Conservation (phyloP, 106 monocot genomes). For the Ottelia alismoides region DNA sequence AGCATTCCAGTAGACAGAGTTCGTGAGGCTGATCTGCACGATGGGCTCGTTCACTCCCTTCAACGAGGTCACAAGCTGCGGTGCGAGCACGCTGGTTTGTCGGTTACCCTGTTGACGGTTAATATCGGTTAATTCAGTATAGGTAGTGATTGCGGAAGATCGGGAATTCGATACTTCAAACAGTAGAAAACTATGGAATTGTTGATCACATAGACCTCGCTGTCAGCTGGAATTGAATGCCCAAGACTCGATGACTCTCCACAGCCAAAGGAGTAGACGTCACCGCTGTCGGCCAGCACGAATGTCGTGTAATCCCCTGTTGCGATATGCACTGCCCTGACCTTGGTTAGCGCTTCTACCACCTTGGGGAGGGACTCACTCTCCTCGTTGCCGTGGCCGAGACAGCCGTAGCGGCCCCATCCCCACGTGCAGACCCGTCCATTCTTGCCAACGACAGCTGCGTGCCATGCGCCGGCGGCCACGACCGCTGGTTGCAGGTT, state of each 20-base stretch:
- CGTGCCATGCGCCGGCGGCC: conserved; percentile 97
- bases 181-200: too few species aligned
- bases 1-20: conserved; percentile 93
- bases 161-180: too few species aligned
- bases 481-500: conserved; percentile 80
- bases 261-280: conserved; percentile 95
- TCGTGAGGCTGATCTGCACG: conserved; percentile 93
- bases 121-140: too few species aligned
- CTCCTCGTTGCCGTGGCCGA: conserved; percentile 95
- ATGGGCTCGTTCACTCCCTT: conserved; percentile 65
- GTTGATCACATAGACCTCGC: too few species aligned
- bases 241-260: conserved; percentile 93
- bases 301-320: conserved; percentile 96
- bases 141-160: too few species aligned
- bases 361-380: conserved; percentile 79
- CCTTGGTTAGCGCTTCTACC: conserved; percentile 51
- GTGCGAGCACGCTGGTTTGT: conserved; percentile 56
- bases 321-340: conserved; percentile 88
- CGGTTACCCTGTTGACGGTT: conserved; percentile 56
- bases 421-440: conserved; percentile 98
- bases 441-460: conserved; percentile 87
- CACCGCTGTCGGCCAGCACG: conserved; percentile 66
- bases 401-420: conserved; percentile 94
- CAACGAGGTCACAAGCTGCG: conserved; percentile 71
- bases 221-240: conserved; percentile 34